Percentiles rank a stretch among this genome's conserved stretches.
phyloP scores from a whole-genome alignment of 345 rosid species.

The Camelina sativa region DNA sequence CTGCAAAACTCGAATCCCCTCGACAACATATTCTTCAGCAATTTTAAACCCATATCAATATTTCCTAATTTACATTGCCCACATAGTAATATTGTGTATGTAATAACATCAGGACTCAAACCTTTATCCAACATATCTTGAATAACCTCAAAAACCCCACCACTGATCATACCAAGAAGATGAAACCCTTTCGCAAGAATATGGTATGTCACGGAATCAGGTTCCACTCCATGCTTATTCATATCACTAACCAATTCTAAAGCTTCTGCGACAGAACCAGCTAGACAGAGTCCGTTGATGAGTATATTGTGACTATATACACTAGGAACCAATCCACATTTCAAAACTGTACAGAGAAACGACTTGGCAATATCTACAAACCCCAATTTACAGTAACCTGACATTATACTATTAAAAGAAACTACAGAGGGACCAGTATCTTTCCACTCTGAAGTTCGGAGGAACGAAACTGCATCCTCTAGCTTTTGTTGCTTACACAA shows the following conservation, averaged over 20 bases:
- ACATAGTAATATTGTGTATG: constrained; percentile 58
- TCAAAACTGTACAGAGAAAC: constrained; percentile 69
- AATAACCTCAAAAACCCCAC: constrained; percentile 53
- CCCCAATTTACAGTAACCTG: constrained; percentile 70
- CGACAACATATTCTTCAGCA: constrained; percentile 63
- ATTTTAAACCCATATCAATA: constrained; percentile 57
- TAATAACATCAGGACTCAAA: constrained; percentile 60
- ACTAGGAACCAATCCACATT: constrained; percentile 73
- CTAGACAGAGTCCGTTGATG: constrained; percentile 68
- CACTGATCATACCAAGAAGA: constrained; percentile 54
- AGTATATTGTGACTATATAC: constrained; percentile 77
- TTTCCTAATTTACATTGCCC: constrained; percentile 67
- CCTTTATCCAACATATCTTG: constrained; percentile 56
- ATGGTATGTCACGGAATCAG: constrained; percentile 73
- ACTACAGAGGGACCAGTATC: constrained; percentile 60
- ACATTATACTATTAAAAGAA: constrained; percentile 77
- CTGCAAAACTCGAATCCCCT: constrained; percentile 51
- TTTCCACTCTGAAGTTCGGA: constrained; percentile 52
- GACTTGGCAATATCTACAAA: constrained; percentile 68
- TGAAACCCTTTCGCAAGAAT: constrained; percentile 67
- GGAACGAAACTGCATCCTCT: constrained; percentile 62
- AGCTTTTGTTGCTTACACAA: constrained; percentile 67
- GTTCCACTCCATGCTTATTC: constrained; percentile 66
- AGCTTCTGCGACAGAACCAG: constrained; percentile 80
- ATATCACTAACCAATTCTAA: constrained; percentile 56